These are phyloP conservation scores for Piromyces finnis DNA, from an alignment of 192 early-diverging fungal genomes.

Conservation along the genomic window DNA sequence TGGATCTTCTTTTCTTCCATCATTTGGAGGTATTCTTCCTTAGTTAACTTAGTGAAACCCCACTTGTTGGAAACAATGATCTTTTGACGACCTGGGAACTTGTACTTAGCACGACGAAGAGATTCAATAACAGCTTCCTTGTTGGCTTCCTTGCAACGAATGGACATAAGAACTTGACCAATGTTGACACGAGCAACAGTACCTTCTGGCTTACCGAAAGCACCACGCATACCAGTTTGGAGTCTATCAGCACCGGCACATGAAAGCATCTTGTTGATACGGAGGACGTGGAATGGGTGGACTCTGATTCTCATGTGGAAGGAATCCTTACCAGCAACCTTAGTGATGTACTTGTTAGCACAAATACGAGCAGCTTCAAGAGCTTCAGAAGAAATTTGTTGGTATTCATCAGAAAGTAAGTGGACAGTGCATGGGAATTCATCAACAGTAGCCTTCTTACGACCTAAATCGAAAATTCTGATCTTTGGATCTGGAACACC, in stretches of 20 bases:
- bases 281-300: conserved; percentile 96
- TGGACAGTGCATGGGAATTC: conserved; percentile 96
- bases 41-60: conserved; percentile 96
- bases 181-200: conserved; percentile 94
- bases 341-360: conserved; percentile 97
- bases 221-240: conserved; percentile 99
- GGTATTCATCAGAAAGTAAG: conserved; percentile 89
- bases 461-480: conserved; percentile 89
- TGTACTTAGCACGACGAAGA: conserved; percentile 91
- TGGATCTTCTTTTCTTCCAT: background rate
- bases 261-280: conserved; percentile 99
- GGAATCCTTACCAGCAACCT: conserved; percentile 91
- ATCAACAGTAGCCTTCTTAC: conserved; percentile 93
- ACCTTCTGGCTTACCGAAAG: conserved; percentile 92
- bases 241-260: conserved; percentile 99
- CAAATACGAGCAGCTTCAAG: conserved; percentile 96
- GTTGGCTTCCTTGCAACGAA: conserved; percentile 89
- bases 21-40: conserved; percentile 53
- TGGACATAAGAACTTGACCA: conserved; percentile 90
- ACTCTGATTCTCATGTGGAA: conserved; percentile 98
- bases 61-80: conserved; percentile 99
- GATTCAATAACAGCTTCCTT: conserved; percentile 85
- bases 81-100: conserved; percentile 97
- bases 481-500: conserved; percentile 76
- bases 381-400: conserved; percentile 97